Conservation (phyloP, 345 rosid species). For the Viola odorata region DNA sequence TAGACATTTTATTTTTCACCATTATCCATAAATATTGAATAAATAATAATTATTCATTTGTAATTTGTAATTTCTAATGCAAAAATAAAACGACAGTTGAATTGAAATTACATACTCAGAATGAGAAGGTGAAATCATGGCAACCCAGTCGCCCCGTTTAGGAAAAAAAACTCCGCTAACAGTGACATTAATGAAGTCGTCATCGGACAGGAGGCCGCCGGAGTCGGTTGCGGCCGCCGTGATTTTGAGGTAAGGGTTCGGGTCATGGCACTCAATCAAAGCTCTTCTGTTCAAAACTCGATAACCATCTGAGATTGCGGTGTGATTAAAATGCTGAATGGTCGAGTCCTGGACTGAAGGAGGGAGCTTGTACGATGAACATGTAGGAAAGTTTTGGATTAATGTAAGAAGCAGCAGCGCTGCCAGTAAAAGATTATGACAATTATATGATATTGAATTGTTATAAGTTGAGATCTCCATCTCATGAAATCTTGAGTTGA, state of each 20-base stretch:
- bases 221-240: slow-evolving; percentile 5
- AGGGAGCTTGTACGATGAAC: slow-evolving; percentile 23
- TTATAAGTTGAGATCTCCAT: no score
- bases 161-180: slow-evolving; percentile 48
- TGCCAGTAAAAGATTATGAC: no score
- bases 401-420: no score
- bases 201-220: slow-evolving; percentile 26
- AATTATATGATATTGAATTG: no score
- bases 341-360: slow-evolving; percentile 28
- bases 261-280: slow-evolving; percentile 24
- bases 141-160: slow-evolving; percentile 42
- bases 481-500: no score
- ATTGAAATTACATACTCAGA: slow-evolving; percentile 43
- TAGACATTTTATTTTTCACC: no score
- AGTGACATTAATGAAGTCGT: slow-evolving; percentile 34
- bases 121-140: slow-evolving; percentile 60
- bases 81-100: no score
- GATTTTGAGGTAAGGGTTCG: slow-evolving; percentile 27
- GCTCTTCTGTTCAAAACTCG: slow-evolving; percentile 46
- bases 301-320: slow-evolving; percentile 46
- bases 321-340: slow-evolving; percentile 30
- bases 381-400: neutral
- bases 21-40: no score
- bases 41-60: no score
- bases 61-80: no score